These are phyloP conservation scores for Tricholoma saponaceum DNA, from an alignment of 768 basidiomycete genomes.

Conservation along the genomic window DNA sequence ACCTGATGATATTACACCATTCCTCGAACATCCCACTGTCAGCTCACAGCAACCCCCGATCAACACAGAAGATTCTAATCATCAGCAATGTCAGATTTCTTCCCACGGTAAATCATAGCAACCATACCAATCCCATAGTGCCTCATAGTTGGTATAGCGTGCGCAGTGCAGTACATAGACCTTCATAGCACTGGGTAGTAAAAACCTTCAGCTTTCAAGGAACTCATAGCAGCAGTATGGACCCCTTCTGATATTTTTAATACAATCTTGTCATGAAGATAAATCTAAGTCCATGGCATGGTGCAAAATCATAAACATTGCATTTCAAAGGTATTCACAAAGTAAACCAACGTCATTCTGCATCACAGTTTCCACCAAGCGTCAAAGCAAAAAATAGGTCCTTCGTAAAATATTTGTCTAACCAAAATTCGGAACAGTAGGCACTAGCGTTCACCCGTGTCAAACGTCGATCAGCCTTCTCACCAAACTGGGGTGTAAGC, in stretches of 20 bases:
- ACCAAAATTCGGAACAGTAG: constrained; percentile 7
- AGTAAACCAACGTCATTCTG: not conserved
- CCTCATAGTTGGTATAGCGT: too few relatives aligned
- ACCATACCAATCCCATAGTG: too few relatives aligned
- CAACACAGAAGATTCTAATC: too few relatives aligned
- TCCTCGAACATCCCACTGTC: too few relatives aligned
- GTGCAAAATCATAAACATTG: not conserved
- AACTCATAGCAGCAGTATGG: not conserved
- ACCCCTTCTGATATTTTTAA: not conserved
- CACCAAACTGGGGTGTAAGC: not conserved
- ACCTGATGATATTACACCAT: too few relatives aligned
- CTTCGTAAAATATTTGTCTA: constrained; percentile 30
- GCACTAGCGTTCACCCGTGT: not conserved
- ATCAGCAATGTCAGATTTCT: too few relatives aligned
- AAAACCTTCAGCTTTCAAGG: not conserved
- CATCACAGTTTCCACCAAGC: not conserved
- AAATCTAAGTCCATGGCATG: not conserved
- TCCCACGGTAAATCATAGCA: too few relatives aligned
- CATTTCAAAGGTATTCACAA: not conserved
- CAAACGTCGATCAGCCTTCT: not conserved
- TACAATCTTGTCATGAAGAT: not conserved
- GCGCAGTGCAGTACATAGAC: not conserved
- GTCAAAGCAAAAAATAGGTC: constrained; percentile 19
- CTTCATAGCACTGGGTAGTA: not conserved
- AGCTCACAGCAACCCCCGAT: too few relatives aligned